Evolutionary conservation across 2,329 filamentous ascomycete genomes (phyloP).

Genomic region (Lizonia empirigonia): DNA sequence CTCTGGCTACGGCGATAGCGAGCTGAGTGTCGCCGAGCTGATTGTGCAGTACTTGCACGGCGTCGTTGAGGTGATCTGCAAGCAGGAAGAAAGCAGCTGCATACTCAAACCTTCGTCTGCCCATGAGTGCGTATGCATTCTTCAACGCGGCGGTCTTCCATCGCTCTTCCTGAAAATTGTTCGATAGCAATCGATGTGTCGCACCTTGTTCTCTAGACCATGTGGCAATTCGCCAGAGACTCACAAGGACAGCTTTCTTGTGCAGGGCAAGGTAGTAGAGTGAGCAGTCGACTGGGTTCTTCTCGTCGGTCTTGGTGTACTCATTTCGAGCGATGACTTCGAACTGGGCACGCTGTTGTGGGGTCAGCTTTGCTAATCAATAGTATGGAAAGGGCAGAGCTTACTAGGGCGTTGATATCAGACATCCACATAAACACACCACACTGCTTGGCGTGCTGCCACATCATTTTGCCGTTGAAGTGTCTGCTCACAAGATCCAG

Average conservation of each 20-base stretch:
- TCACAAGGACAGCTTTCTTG: conserved; percentile 89
- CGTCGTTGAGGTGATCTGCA: conserved; percentile 82
- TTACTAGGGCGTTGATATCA: conserved; percentile 75
- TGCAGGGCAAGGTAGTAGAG: conserved; percentile 88
- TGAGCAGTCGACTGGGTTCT: conserved; percentile 88
- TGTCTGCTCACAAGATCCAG: conserved; percentile 81
- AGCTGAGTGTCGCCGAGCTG: conserved; percentile 89
- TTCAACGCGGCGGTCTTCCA: conserved; percentile 92
- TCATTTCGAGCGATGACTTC: conserved; percentile 91
- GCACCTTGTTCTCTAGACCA: conserved; percentile 86
- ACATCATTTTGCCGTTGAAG: conserved; percentile 78
- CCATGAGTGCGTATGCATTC: conserved; percentile 94
- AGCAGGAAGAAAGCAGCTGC: conserved; percentile 95
- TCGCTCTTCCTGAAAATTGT: conserved; percentile 84
- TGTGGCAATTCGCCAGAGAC: conserved; percentile 90
- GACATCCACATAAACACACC: conserved; percentile 96
- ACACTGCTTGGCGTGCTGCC: conserved; percentile 83
- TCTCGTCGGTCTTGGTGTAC: conserved; percentile 84
- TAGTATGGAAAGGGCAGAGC: conserved; percentile 35
- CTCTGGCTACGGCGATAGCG: conserved; percentile 83
- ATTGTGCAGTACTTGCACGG: conserved; percentile 82
- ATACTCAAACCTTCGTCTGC: conserved; percentile 90
- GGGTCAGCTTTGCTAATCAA: neutral
- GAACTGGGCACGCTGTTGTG: conserved; percentile 73
- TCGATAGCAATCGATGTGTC: conserved; percentile 80